Evolutionary conservation across 164 flowering plant genomes (phyloP), one percentile per base, ranked within the genome.

Genomic region (Houttuynia cordata): DNA sequence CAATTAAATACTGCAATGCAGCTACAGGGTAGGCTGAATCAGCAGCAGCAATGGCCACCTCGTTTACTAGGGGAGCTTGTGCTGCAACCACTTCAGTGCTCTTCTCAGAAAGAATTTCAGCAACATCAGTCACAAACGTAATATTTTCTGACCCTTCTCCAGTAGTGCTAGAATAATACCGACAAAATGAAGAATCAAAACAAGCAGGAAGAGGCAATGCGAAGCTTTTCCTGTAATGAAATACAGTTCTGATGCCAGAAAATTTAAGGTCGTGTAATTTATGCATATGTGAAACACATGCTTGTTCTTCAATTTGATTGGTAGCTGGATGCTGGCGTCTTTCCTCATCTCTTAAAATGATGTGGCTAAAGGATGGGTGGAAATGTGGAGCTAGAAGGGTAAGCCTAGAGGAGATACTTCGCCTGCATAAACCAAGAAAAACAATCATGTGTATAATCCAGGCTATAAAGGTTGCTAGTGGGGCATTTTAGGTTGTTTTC

Each of bases 31-130:
- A 60, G 49, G 23, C 75, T 45, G 91, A 93, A 74, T 87, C 98
- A 0, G 94, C 94, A 55, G 96, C 94, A 9, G 98, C 96, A 74
- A 81, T 52, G 7, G 92, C 90, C 52, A 93, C 94, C 73, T 93
- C 98, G 73, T 66, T 87, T 57, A 72, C 77, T 34, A 58, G 83
- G 17, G 96, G 79, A 17, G 73, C 82, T 59, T 80, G 86, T 4
- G 76, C 61, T 19, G 75, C 72, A 17, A 76, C 78, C 17, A 63
- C 73, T 57, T 80, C 84, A 34, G 74, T 65, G 7, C 82, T 58
- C 30, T 71, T 71, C n/a, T 85, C 91, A 0, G 76, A 42, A 14
- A 87, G 54, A 53, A 82, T 80, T 34, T 70, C 81, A 10, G 81
- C 75, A 55, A 83, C 79, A 52, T 85, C 88, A 62, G 70, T 75